phyloP scores from a whole-genome alignment of 1,284 basidiomycete genomes.

The Microbotryum intermedium region DNA sequence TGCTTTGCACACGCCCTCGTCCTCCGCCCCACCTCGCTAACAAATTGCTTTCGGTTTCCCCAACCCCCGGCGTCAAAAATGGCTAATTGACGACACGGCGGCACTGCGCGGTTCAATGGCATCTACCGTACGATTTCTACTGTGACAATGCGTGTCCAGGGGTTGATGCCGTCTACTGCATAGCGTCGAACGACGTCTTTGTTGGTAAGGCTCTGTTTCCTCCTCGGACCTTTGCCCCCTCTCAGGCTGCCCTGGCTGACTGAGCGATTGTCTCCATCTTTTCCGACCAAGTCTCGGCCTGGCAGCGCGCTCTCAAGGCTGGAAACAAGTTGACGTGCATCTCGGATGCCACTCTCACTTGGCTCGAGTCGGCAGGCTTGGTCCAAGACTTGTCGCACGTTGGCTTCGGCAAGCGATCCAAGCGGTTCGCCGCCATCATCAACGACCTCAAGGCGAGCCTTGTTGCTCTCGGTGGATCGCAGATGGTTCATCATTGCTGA shows the following conservation, averaged over 20 bases:
- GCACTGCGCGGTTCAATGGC: too few relatives aligned
- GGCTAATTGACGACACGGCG: too few relatives aligned
- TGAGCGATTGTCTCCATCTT: not conserved
- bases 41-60: too few relatives aligned
- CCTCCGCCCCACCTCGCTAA: too few relatives aligned
- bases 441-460: conserved; percentile 52
- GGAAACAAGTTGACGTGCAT: conserved; percentile 65
- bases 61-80: too few relatives aligned
- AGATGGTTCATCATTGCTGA: not conserved
- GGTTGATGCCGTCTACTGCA: conserved; percentile 37
- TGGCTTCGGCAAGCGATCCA: conserved; percentile 57
- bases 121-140: too few relatives aligned
- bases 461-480: conserved; percentile 1
- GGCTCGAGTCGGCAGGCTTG: conserved; percentile 58
- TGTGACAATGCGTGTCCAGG: conserved; percentile 46
- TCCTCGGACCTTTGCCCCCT: conserved; percentile 42
- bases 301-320: conserved; percentile 52
- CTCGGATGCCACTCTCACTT: conserved; percentile 56
- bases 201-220: conserved; percentile 42
- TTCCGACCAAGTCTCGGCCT: conserved; percentile 43
- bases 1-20: too few relatives aligned
- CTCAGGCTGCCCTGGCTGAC: not conserved
- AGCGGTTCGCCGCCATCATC: conserved; percentile 60
- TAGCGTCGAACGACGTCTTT: conserved; percentile 67
- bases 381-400: conserved; percentile 50